A percentile compares a stretch with the other conserved stretches of the same genome.
Conservation (phyloP, 352 stramenopile species). For the Globisporangium perplexum region DNA sequence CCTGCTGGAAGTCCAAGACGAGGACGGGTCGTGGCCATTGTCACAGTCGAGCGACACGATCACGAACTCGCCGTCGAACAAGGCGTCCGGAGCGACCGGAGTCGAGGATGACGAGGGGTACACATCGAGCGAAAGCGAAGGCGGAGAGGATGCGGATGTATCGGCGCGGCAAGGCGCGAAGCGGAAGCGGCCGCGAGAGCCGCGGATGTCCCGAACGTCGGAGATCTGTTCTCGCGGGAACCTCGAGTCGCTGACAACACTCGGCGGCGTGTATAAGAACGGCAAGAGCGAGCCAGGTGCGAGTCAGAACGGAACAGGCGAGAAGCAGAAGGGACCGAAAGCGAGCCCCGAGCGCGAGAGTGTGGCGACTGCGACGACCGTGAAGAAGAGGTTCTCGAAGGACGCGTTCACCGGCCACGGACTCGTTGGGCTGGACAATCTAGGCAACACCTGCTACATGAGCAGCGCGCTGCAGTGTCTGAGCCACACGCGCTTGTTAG, state of each 20-base stretch:
- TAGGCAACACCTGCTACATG: constrained; percentile 99
- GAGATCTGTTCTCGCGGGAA: constrained; percentile 76
- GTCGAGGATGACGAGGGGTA: constrained; percentile 11
- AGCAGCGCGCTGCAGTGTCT: constrained; percentile 98
- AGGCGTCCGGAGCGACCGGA: background rate
- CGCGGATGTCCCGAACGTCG: constrained; percentile 51
- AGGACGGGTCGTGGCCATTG: constrained; percentile 80
- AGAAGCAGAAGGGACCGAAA: constrained; percentile 6
- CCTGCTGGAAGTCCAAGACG: constrained; percentile 77
- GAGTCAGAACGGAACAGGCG: constrained; percentile 4
- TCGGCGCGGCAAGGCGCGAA: background rate
- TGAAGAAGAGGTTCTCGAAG: constrained; percentile 68
- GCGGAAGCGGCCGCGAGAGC: constrained; percentile 35
- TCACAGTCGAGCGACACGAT: constrained; percentile 52
- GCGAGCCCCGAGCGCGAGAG: constrained; percentile 21
- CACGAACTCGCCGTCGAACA: constrained; percentile 27
- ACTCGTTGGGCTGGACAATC: constrained; percentile 90
- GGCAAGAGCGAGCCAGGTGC: background rate
- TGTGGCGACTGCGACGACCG: constrained; percentile 18
- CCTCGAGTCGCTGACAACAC: constrained; percentile 45
- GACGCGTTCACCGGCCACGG: constrained; percentile 72
- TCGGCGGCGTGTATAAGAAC: constrained; percentile 29
- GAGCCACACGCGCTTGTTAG: constrained; percentile 92
- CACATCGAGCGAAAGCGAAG: constrained; percentile 4
- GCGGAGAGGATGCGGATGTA: constrained; percentile 9